Conservation (phyloP, 2,329 filamentous ascomycete species). For the Trichophyton mentagrophytes region DNA sequence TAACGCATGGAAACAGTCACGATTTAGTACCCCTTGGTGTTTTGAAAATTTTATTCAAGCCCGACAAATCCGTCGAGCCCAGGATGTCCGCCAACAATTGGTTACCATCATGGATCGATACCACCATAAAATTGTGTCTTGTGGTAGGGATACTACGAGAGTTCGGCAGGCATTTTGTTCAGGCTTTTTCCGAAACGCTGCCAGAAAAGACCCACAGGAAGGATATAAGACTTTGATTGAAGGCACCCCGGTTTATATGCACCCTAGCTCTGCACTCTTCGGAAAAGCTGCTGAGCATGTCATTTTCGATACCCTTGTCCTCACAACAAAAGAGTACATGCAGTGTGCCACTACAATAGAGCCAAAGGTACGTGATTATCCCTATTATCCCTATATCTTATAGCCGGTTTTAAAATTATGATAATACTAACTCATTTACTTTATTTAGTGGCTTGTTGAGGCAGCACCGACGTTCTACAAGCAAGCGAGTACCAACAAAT, state of each 20-base stretch:
- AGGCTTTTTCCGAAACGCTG: conserved; percentile 91
- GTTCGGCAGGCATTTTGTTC: conserved; percentile 81
- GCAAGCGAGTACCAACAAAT: conserved; percentile 71
- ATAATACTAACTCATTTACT: neutral
- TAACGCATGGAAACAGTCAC: conserved; percentile 84
- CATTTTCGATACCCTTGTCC: conserved; percentile 58
- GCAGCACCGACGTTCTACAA: conserved; percentile 99
- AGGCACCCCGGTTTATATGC: conserved; percentile 86
- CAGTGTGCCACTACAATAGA: conserved; percentile 86
- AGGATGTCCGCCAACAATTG: conserved; percentile 85
- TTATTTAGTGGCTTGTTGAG: conserved; percentile 59
- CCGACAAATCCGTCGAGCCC: conserved; percentile 71
- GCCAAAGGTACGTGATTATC: conserved; percentile 48
- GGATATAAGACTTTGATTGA: conserved; percentile 97
- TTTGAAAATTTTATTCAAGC: conserved; percentile 97
- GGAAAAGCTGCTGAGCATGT: conserved; percentile 95
- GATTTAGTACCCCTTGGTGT: conserved; percentile 80
- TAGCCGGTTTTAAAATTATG: neutral
- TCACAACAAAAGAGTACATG: conserved; percentile 84
- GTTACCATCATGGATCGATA: conserved; percentile 90
- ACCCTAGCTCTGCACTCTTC: conserved; percentile 82
- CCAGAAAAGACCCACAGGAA: conserved; percentile 88
- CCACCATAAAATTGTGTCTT: conserved; percentile 67
- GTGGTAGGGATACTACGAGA: conserved; percentile 73
- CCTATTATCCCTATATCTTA: neutral